Conservation (phyloP, 805 yeast genomes). For the Torulaspora franciscae region DNA sequence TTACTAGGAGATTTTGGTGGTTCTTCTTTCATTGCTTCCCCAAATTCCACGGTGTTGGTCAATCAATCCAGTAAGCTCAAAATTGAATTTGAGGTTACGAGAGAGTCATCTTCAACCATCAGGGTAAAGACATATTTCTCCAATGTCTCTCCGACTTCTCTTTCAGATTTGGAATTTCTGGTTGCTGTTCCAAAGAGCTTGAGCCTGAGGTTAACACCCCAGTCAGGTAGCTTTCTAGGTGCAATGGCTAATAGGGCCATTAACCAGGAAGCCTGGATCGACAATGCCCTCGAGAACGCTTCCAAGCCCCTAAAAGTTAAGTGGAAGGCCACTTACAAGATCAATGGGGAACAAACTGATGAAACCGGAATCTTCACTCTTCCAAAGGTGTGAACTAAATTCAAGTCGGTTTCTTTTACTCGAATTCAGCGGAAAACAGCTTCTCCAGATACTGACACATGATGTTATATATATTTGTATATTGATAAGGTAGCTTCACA, state of each 20-base stretch:
- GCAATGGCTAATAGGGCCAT: constrained; percentile 47
- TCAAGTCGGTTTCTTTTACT: neutral
- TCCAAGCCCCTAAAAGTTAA: constrained; percentile 54
- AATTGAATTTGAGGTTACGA: constrained; percentile 43
- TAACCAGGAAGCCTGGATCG: constrained; percentile 43
- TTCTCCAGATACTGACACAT: neutral
- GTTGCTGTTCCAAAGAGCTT: constrained; percentile 68
- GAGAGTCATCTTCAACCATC: constrained; percentile 38
- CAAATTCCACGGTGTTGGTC: constrained; percentile 29
- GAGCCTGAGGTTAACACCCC: constrained; percentile 55
- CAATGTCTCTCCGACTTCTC: constrained; percentile 43
- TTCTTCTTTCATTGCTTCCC: constrained; percentile 10
- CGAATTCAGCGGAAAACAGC: neutral
- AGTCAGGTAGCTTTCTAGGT: constrained; percentile 50
- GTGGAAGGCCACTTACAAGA: constrained; percentile 61
- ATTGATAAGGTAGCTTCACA: neutral
- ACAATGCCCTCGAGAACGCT: constrained; percentile 34
- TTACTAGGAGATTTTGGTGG: constrained; percentile 21
- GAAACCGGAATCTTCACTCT: constrained; percentile 53
- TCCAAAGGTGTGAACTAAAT: constrained; percentile 27
- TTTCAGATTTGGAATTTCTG: constrained; percentile 52
- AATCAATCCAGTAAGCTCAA: constrained; percentile 45
- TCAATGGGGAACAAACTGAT: constrained; percentile 45
- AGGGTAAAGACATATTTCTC: constrained; percentile 48
- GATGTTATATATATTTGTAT: neutral